Conservation (phyloP, 164 flowering plant species). For the Aristolochia fimbriata region DNA sequence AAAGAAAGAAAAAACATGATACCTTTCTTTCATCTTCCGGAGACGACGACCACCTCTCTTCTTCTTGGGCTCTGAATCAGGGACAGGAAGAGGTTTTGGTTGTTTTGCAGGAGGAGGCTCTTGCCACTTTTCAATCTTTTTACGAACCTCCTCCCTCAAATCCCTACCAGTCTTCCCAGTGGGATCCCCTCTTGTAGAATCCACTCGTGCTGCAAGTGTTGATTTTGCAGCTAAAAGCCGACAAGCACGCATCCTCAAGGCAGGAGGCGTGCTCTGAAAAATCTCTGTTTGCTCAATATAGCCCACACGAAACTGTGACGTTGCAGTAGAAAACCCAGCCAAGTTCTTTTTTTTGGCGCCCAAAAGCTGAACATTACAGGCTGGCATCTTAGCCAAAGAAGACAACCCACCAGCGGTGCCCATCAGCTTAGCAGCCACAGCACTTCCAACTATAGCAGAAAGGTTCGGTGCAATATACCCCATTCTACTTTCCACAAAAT, state of each 20-base stretch:
- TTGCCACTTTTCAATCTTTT: slow-evolving; percentile 97
- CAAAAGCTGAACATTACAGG: slow-evolving; percentile 95
- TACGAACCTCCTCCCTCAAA: slow-evolving; percentile 63
- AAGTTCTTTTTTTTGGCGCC: slow-evolving; percentile 83
- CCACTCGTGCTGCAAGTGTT: slow-evolving; percentile 87
- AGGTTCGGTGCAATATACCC: slow-evolving; percentile 94
- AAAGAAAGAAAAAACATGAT: neutral
- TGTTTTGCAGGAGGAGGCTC: slow-evolving; percentile 97
- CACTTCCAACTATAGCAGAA: slow-evolving; percentile 92
- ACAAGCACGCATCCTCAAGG: slow-evolving; percentile 80
- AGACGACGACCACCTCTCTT: slow-evolving; percentile 94
- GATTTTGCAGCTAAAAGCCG: slow-evolving; percentile 80
- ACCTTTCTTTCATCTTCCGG: slow-evolving; percentile 96
- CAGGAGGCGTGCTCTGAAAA: slow-evolving; percentile 80
- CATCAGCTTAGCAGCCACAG: slow-evolving; percentile 96
- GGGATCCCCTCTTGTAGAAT: slow-evolving; percentile 80
- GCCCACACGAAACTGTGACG: slow-evolving; percentile 84
- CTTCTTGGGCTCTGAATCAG: slow-evolving; percentile 96
- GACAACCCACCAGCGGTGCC: slow-evolving; percentile 96
- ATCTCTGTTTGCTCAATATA: slow-evolving; percentile 84
- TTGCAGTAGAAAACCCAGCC: slow-evolving; percentile 91
- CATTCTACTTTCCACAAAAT: slow-evolving; percentile 93
- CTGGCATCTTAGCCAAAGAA: slow-evolving; percentile 90
- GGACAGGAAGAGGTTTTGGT: slow-evolving; percentile 96
- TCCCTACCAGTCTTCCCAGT: slow-evolving; percentile 67